Evolutionary conservation across 371 early-diverging fungal genomes (phyloP).

Genomic region (Basidiobolus meristosporus): DNA sequence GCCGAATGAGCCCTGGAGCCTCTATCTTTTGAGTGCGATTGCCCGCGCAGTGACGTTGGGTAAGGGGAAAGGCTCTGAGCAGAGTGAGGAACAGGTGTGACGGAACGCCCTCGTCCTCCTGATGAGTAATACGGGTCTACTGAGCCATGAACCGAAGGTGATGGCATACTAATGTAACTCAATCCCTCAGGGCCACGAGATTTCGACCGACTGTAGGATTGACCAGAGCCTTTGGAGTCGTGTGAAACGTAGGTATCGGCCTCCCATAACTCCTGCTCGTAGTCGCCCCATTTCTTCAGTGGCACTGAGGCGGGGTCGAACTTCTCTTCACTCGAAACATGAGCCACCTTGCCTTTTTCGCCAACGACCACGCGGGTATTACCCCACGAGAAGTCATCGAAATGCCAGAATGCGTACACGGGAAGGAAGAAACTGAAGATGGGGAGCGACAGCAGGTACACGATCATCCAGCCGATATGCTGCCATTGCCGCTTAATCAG

Average conservation of each 20-base stretch:
- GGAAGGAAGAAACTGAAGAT: slow-evolving; percentile 69
- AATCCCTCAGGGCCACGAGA: neutral
- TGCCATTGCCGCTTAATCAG: slow-evolving; percentile 78
- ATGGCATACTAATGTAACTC: neutral
- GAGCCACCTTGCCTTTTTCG: slow-evolving; percentile 23
- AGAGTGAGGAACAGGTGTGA: too few relatives aligned
- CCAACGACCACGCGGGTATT: slow-evolving; percentile 80
- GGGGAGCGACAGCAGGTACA: slow-evolving; percentile 72
- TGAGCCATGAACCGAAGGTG: too few relatives aligned
- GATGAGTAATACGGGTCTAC: too few relatives aligned
- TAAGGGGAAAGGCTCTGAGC: too few relatives aligned
- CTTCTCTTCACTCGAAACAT: slow-evolving; percentile 45
- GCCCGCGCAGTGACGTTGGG: too few relatives aligned
- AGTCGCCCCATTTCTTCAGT: slow-evolving; percentile 74
- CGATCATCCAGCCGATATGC: slow-evolving; percentile 94
- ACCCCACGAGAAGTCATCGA: slow-evolving; percentile 97
- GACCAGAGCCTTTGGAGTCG: slow-evolving; percentile 22
- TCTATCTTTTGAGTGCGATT: too few relatives aligned
- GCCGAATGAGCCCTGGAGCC: too few relatives aligned
- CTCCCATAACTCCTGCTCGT: slow-evolving; percentile 63
- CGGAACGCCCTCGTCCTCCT: too few relatives aligned
- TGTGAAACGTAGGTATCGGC: slow-evolving; percentile 28
- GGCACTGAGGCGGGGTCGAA: slow-evolving; percentile 80
- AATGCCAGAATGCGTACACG: slow-evolving; percentile 86
- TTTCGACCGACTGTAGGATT: neutral